Evolutionary conservation across 352 stramenopile species (phyloP), one percentile per base, ranked within the genome.

Genomic region (Blastocystis sp.): DNA sequence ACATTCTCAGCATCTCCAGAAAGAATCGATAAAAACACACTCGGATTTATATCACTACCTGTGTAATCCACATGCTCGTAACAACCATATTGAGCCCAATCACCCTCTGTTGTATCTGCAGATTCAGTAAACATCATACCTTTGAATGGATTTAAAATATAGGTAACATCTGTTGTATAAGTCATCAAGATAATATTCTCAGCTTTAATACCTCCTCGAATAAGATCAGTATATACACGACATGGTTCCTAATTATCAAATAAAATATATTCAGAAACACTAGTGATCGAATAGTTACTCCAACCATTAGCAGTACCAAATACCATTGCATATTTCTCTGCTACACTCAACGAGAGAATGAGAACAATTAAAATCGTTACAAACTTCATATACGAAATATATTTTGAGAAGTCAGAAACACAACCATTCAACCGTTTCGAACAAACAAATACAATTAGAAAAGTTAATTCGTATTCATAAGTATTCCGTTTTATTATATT

Each of bases 281-380:
- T 82, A 9, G 53, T 76, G 20, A 89, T 76, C 24, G 78, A 76
- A 47, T 89, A 89, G 55, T 89, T 89, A 6, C n/a, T 5, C 78
- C 78, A 89, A 7, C 30, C 47, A 78, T 88, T 54, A 3, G 53
- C 54, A 9, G 54, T 75, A 20, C 76, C 76, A 34, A 88, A 76
- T 4, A 88, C 54, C 50, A 88, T 88, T 8, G 76, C 76, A 78
- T 88, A 88, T 34, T 88, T 88, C 59, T 88, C 76, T 75, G 76
- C 76, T 13, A 68, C 6, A 4, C 20, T 56, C 16, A 76, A n/a
- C 8, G 76, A 16, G 1, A 68, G 37, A 26, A 81, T 64, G n/a
- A 81, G 41, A 62, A 50, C 41, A 63, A 81, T 16, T 8, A 81
- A 8, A 43, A 65, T 9, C 50, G n/a, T 26, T 47, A 64, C 3